phyloP scores from a whole-genome alignment of 768 basidiomycete genomes.

The Psilocybe cyanescens region DNA sequence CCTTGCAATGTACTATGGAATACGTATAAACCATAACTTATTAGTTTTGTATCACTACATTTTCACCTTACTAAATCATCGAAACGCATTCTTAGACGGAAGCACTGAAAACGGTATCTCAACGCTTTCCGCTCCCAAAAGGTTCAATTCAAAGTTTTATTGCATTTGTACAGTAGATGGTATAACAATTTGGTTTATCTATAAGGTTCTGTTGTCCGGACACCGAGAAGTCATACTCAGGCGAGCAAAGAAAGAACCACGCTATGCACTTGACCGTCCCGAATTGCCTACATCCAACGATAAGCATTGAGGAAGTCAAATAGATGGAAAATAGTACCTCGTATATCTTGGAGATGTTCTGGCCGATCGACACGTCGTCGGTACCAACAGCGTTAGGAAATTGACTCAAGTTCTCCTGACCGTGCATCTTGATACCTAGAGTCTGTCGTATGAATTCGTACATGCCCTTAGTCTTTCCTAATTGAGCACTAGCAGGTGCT shows the following conservation, averaged over 20 bases:
- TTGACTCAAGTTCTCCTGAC: constrained; percentile 61
- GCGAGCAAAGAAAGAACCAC: constrained; percentile 60
- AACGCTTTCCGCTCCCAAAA: background rate
- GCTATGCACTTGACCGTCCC: constrained; percentile 68
- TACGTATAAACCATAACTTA: constrained; percentile 15
- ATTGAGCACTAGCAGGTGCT: constrained; percentile 64
- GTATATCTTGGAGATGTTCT: constrained; percentile 74
- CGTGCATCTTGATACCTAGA: constrained; percentile 76
- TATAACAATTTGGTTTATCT: background rate
- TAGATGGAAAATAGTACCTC: constrained; percentile 45
- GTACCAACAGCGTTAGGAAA: constrained; percentile 48
- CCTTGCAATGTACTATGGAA: background rate
- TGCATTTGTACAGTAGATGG: constrained; percentile 9
- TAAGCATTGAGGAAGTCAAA: constrained; percentile 6
- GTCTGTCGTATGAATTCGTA: constrained; percentile 73
- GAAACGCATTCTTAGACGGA: background rate
- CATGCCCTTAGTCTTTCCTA: constrained; percentile 64
- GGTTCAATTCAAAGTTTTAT: background rate
- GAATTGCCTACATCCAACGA: constrained; percentile 48
- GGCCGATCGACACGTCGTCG: constrained; percentile 65
- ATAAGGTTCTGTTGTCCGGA: background rate
- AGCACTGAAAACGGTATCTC: background rate
- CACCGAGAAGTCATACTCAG: constrained; percentile 14
- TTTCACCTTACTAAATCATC: background rate
- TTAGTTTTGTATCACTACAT: constrained; percentile 13